These are phyloP conservation scores for Suillus hirtellus DNA, from an alignment of 768 basidiomycete species.

Conservation along the genomic window DNA sequence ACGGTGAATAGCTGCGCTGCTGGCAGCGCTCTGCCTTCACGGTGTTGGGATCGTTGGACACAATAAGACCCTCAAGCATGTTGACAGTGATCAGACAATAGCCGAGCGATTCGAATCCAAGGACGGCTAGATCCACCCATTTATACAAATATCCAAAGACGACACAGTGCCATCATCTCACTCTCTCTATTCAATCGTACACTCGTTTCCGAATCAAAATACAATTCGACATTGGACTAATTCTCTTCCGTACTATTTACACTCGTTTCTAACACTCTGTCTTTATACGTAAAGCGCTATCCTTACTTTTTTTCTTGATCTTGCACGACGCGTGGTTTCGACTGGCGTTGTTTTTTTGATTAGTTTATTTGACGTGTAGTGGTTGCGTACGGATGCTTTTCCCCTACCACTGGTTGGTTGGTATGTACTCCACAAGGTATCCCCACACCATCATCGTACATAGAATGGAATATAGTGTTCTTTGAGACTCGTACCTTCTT, in stretches of 20 bases:
- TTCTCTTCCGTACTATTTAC: not conserved
- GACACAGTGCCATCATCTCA: not conserved
- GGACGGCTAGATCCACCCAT: not conserved
- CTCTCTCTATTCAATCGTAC: not conserved
- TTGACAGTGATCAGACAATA: constrained; percentile 25
- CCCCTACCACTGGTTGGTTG: not conserved
- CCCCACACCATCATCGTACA: not conserved
- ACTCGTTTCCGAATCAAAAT: not conserved
- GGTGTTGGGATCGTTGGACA: constrained; percentile 44
- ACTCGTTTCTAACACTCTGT: not conserved
- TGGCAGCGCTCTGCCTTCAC: constrained; percentile 39
- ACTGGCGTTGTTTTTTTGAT: not conserved
- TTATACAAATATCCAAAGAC: not conserved
- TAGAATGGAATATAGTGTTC: not conserved
- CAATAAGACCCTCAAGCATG: constrained; percentile 8
- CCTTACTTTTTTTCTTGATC: not conserved
- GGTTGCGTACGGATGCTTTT: not conserved
- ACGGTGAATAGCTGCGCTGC: constrained; percentile 25
- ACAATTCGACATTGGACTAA: not conserved
- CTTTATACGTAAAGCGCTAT: not conserved
- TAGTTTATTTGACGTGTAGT: not conserved
- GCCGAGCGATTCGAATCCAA: constrained; percentile 4
- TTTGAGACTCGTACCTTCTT: not conserved
- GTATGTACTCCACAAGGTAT: not conserved
- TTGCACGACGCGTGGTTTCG: not conserved